phyloP scores from a whole-genome alignment of 176 grass and related monocot genomes.

The Paspalum notatum region DNA sequence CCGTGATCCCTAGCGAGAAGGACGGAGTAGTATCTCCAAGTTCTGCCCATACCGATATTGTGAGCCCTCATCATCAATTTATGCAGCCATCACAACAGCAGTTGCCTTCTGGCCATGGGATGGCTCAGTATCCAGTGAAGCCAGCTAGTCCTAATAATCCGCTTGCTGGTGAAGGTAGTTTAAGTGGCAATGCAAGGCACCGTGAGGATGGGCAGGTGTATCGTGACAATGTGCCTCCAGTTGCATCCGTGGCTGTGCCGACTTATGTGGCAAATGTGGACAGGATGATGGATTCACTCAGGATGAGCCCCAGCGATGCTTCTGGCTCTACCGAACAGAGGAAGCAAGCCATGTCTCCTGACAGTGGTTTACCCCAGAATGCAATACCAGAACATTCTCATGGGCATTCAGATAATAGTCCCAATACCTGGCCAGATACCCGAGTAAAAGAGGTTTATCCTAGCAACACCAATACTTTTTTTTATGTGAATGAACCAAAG shows the following conservation, averaged over 20 bases:
- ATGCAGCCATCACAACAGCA: constrained; percentile 32
- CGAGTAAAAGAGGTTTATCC: constrained; percentile 39
- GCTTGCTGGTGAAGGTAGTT: constrained; percentile 55
- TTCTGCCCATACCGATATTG: constrained; percentile 40
- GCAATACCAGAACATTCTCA: constrained; percentile 43
- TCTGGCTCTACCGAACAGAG: constrained; percentile 48
- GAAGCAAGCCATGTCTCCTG: constrained; percentile 39
- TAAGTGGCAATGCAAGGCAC: constrained; percentile 52
- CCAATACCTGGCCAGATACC: constrained; percentile 23
- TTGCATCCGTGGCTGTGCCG: constrained; percentile 48
- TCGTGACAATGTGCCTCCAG: constrained; percentile 37
- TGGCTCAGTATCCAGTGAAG: constrained; percentile 49
- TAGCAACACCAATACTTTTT: constrained; percentile 57
- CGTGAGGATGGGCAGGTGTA: constrained; percentile 47
- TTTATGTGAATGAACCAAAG: constrained; percentile 58
- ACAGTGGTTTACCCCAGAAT: constrained; percentile 53
- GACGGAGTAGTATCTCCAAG: constrained; percentile 51
- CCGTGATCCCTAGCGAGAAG: constrained; percentile 48
- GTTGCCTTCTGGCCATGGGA: constrained; percentile 40
- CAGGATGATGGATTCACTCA: constrained; percentile 62
- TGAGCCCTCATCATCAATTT: constrained; percentile 36
- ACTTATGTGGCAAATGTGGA: constrained; percentile 57
- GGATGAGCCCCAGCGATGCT: constrained; percentile 41
- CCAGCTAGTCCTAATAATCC: constrained; percentile 34
- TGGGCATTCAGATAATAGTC: constrained; percentile 31